Percentiles rank a stretch among this genome's conserved stretches.
Conservation (phyloP, 805 yeast species). For the Wickerhamiella alocasiicola region DNA sequence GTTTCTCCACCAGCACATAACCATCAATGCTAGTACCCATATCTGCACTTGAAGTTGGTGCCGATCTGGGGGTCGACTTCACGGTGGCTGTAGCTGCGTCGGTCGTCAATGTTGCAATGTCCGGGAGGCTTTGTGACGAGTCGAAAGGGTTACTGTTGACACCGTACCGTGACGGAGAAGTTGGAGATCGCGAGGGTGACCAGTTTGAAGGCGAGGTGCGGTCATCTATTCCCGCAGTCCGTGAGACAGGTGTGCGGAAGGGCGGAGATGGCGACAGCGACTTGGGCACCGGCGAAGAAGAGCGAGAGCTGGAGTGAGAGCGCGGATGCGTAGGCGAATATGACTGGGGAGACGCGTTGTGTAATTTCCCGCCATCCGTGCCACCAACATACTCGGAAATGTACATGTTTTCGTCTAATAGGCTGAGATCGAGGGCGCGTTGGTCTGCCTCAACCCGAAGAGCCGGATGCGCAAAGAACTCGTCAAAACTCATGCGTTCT, state of each 20-base stretch:
- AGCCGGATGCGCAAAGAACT: constrained; percentile 54
- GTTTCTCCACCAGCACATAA: constrained; percentile 87
- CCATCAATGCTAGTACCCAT: constrained; percentile 30
- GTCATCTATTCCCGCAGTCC: no score
- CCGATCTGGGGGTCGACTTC: constrained; percentile 1
- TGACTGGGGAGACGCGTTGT: not conserved
- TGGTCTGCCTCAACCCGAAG: constrained; percentile 36
- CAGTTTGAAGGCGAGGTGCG: no score
- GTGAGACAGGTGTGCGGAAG: no score
- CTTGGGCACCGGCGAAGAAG: not conserved
- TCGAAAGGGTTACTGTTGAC: constrained; percentile 5
- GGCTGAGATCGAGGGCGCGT: constrained; percentile 51
- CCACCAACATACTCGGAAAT: constrained; percentile 60
- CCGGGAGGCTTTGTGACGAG: not conserved
- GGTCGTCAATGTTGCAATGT: constrained; percentile 3
- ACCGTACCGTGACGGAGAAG: not conserved
- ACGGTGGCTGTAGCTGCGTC: not conserved
- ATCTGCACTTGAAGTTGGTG: no score
- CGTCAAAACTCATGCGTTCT: constrained; percentile 77
- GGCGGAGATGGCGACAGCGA: no score
- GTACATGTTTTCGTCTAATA: constrained; percentile 62
- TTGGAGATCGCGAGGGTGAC: not conserved
- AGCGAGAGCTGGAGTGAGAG: not conserved
- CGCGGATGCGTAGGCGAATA: not conserved
- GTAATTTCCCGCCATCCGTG: not conserved